Evolutionary conservation across 2,329 filamentous ascomycete species (phyloP).

Genomic region (Trichoderma atroviride): DNA sequence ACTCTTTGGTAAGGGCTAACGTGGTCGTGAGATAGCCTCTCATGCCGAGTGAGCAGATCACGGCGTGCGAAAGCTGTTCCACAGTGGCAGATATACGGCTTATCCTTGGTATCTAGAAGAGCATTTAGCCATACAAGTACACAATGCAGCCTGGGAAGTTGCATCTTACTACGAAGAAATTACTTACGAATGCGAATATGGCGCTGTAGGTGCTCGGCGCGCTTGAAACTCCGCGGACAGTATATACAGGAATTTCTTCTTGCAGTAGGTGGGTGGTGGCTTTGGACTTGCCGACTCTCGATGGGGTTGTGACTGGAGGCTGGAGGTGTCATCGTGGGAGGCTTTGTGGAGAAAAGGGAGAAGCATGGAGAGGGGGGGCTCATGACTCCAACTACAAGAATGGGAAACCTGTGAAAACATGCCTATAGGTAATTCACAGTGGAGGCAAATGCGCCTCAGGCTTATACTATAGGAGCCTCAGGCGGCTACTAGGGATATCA

Average conservation of each 20-base stretch:
- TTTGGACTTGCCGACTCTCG: not conserved
- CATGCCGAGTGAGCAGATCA: not conserved
- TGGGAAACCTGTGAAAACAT: too few species aligned
- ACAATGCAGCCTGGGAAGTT: not conserved
- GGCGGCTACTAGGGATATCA: not conserved
- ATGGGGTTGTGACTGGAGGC: not conserved
- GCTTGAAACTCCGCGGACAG: not conserved
- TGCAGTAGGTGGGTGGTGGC: not conserved
- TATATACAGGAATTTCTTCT: not conserved
- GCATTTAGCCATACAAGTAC: not conserved
- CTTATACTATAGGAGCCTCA: not conserved
- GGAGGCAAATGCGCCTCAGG: not conserved
- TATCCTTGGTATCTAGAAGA: not conserved
- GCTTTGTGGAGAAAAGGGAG: not conserved
- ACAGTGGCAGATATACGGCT: not conserved
- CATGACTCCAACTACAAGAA: too few species aligned
- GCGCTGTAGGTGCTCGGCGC: not conserved
- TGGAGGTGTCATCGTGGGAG: not conserved
- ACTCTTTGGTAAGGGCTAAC: not conserved
- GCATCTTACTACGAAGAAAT: not conserved
- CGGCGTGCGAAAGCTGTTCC: not conserved
- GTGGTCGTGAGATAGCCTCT: not conserved
- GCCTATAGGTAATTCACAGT: not conserved
- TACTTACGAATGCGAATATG: not conserved
- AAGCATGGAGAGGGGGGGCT: not conserved